Evolutionary conservation across 2,329 filamentous ascomycete genomes (phyloP).

Genomic region (Neurospora sp.): DNA sequence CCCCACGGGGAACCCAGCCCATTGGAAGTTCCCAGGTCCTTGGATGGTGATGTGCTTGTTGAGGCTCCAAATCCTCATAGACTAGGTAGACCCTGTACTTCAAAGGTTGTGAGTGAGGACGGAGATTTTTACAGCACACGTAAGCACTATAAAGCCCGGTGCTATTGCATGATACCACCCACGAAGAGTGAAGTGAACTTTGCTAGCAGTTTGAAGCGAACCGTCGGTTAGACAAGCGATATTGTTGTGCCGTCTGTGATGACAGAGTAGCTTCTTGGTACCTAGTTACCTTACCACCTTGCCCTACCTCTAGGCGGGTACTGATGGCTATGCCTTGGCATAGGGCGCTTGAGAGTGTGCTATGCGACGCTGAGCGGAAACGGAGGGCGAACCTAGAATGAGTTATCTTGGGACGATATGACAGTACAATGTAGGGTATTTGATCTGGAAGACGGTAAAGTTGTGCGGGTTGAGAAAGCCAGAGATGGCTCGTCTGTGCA

Average conservation of each 20-base stretch:
- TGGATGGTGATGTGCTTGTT: not conserved
- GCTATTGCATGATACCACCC: not conserved
- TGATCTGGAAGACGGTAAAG: not conserved
- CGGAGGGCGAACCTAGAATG: not conserved
- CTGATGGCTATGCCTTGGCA: not conserved
- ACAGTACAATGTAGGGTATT: not conserved
- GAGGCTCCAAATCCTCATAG: not conserved
- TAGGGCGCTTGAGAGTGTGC: not conserved
- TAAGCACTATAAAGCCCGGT: not conserved
- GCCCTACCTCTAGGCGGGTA: not conserved
- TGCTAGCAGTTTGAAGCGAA: not conserved
- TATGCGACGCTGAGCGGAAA: not conserved
- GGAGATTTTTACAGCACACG: not conserved
- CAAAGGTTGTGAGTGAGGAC: not conserved
- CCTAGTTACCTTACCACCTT: not conserved
- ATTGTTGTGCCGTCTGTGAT: not conserved
- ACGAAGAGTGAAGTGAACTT: not conserved
- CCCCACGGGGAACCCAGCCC: not conserved
- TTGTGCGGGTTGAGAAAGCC: not conserved
- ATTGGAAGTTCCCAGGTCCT: not conserved
- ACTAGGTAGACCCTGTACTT: not conserved
- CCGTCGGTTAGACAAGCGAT: not conserved
- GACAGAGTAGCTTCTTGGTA: not conserved
- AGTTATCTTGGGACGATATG: not conserved
- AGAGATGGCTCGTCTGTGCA: not conserved